Evolutionary conservation across 306 rosid species (phyloP), one percentile per base, ranked within the genome.

Genomic region (Rosa chinensis): DNA sequence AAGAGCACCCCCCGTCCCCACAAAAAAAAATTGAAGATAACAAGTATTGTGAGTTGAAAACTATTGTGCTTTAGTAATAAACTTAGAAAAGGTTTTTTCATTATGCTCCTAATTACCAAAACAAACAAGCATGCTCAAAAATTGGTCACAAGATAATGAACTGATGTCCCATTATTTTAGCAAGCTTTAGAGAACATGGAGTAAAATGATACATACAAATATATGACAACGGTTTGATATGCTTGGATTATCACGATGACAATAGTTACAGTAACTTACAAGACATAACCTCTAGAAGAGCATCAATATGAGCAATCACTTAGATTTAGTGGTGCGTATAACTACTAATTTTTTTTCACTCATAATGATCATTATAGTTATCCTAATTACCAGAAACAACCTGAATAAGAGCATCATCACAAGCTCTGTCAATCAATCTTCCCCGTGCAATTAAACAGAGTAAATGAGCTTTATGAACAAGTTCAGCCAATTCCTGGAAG

Each of bases 361-460:
- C 49, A 76, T 32, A 49, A 49, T 23, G 59, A 61, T 58, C 39
- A 75, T 70, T 44, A 64, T 68, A 77, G 64, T 69, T 63, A 20
- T 74, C 73, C 42, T 73, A 71, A 18, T 48, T 45, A 62, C 45
- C 66, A 78, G 39, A 82, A 81, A 74, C 59, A 61, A 94, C 98
- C 97, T 94, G 97, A 75, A 88, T 90, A 66, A 94, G 91, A 82
- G 91, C 87, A 82, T 94, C 94, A 62, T 92, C 91, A 78, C 99
- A 94, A 82, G 92, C 95, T 58, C 68, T 77, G 85, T 92, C 97
- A 70, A 92, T 84, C 79, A 90, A 76, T 87, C 97, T 95, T 82
- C 99, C 99, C 61, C 97, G 97, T 77, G 91, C 97, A 70, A 94
- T 94, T 85, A 92, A 85, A 88, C 97, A 95, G 74, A 95, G 98